These are phyloP conservation scores for Leccinum barrowsii DNA, from an alignment of 768 basidiomycete species.

Conservation along the genomic window DNA sequence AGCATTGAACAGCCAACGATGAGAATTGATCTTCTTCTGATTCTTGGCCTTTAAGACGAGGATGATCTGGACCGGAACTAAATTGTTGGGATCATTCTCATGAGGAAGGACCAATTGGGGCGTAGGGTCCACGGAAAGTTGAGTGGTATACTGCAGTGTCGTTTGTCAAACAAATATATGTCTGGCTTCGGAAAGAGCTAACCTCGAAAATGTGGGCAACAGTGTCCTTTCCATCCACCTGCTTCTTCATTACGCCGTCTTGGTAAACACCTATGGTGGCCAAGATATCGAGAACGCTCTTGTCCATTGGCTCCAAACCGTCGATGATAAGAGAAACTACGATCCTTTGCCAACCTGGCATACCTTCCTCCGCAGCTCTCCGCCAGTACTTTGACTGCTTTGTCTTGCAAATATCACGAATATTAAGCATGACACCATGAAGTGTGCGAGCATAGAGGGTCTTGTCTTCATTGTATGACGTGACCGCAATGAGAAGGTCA, in stretches of 20 bases:
- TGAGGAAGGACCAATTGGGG: conserved; percentile 91
- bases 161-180: conserved; percentile 3
- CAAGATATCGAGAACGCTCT: conserved; percentile 84
- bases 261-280: conserved; percentile 92
- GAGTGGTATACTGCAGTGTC: conserved; percentile 80
- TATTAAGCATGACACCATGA: conserved; percentile 96
- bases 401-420: conserved; percentile 95
- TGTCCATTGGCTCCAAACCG: conserved; percentile 94
- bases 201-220: conserved; percentile 97
- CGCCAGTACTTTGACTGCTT: conserved; percentile 94
- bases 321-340: conserved; percentile 88
- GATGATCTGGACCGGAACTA: conserved; percentile 91
- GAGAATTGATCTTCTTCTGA: conserved; percentile 94
- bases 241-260: conserved; percentile 93
- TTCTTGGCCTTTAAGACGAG: conserved; percentile 91
- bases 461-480: conserved; percentile 92
- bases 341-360: conserved; percentile 88
- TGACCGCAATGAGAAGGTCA: conserved; percentile 91
- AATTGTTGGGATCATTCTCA: conserved; percentile 83
- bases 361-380: conserved; percentile 75
- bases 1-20: conserved; percentile 95
- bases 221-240: conserved; percentile 82
- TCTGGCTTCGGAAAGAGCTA: conserved; percentile 10
- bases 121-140: conserved; percentile 87
- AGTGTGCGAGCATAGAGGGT: conserved; percentile 87